Evolutionary conservation across 768 basidiomycete genomes (phyloP), one percentile per base, ranked within the genome.

Genomic region (Termitomyces titanicus): DNA sequence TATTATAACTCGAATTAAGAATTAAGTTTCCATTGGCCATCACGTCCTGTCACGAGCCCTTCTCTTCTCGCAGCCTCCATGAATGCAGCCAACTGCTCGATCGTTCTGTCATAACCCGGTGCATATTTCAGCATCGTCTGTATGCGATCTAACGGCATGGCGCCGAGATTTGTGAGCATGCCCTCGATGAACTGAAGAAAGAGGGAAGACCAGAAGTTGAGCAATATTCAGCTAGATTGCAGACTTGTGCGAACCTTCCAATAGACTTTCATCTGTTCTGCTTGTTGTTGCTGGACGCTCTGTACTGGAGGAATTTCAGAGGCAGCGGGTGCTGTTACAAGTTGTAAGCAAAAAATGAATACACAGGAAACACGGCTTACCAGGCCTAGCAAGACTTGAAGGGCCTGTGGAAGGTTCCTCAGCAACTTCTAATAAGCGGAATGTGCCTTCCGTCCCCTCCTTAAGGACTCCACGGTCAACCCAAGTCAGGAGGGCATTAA

Each of bases 101-200:
- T 68, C 4, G 85, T 85, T 57, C 84, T 82, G 64, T 93, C 85
- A 69, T 94, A 96, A 4, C 83, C 86, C 4, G 88, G 89, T 10
- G 89, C 90, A 64, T 92, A 85, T 66, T 82, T 86, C 56, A 97
- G 77, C 89, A 94, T 94, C 2, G 80, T 76, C 66, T 97, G 94
- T 64, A 97, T 93, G n/a, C 89, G 81, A 57, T 91, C 88, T 42
- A 91, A 64, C 2, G 88, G 79, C 15, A 94, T 76, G 2, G 82
- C 68, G 10, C 89, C 89, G 42, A 98, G 74, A 67, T 94, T 95
- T 51, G 85, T 93, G 54, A 97, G 85, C 88, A 94, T 93, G 27
- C 90, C 92, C 70, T 92, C 87, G 57, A 95, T 89, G 71, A 88
- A 95, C 89, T 92, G 57, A 5, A 47, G 8, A 44, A 29, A 42